These are phyloP conservation scores for Chaetomium sp. DNA, from an alignment of 2,329 filamentous ascomycete species.

Conservation along the genomic window DNA sequence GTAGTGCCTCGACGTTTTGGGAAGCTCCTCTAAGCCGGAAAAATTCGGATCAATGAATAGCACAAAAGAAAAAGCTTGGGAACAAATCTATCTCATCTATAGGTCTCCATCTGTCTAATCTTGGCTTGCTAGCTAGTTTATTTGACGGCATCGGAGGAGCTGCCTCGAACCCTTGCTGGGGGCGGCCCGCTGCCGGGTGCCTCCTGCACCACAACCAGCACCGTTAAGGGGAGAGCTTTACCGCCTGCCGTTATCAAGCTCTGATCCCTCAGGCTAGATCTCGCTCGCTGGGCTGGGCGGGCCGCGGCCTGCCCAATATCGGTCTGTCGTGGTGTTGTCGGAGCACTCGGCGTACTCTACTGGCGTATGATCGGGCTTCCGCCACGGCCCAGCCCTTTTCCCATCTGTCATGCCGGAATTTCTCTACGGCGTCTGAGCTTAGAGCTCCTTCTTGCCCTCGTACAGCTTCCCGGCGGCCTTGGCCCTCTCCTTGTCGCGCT, in stretches of 20 bases:
- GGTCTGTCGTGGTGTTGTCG: background rate
- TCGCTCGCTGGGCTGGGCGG: constrained; percentile 15
- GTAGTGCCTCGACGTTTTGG: background rate
- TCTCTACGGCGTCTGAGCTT: constrained; percentile 29
- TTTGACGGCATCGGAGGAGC: constrained; percentile 29
- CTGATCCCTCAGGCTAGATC: constrained; percentile 5
- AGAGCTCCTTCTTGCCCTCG: constrained; percentile 56
- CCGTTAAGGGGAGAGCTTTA: constrained; percentile 29
- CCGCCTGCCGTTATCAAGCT: constrained; percentile 23
- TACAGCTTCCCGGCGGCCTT: constrained; percentile 39
- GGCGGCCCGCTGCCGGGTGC: constrained; percentile 28
- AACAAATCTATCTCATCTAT: constrained; percentile 16
- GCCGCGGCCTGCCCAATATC: constrained; percentile 3
- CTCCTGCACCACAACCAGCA: constrained; percentile 30
- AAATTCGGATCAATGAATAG: background rate
- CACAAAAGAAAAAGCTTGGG: background rate
- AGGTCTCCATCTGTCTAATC: constrained; percentile 18
- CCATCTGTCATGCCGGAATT: constrained; percentile 15
- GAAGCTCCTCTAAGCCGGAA: background rate
- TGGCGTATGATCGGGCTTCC: constrained; percentile 5
- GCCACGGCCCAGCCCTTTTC: constrained; percentile 26
- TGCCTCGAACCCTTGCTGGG: constrained; percentile 23
- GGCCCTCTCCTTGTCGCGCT: constrained; percentile 67
- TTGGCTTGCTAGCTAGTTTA: constrained; percentile 33
- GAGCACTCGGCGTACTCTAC: constrained; percentile 19